phyloP scores from a whole-genome alignment of 2,329 filamentous ascomycete genomes.

The Nigrograna mackinnonii region DNA sequence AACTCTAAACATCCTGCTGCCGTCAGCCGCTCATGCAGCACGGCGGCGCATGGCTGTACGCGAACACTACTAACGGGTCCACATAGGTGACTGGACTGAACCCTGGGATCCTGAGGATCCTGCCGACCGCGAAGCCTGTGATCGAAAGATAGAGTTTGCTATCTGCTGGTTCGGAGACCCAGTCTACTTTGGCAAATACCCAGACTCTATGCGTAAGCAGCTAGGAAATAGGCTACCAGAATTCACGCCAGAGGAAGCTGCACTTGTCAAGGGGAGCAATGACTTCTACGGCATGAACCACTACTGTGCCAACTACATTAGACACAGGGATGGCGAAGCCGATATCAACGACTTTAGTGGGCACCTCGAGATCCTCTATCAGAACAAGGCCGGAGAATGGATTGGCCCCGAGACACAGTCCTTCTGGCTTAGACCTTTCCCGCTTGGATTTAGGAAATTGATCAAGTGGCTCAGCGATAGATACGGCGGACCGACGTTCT shows the following conservation, averaged over 20 bases:
- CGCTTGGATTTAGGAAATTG: conserved; percentile 76
- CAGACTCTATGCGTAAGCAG: conserved; percentile 80
- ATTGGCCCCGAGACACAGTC: conserved; percentile 85
- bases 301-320: conserved; percentile 88
- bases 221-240: conserved; percentile 76
- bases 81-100: conserved; percentile 74
- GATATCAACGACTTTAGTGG: conserved; percentile 71
- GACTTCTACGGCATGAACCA: conserved; percentile 97
- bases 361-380: conserved; percentile 73
- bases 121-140: conserved; percentile 72
- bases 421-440: conserved; percentile 77
- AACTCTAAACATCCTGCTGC: conserved; percentile 17
- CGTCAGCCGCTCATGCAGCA: conserved; percentile 17
- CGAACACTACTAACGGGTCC: conserved; percentile 6
- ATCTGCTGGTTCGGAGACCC: conserved; percentile 90
- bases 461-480: conserved; percentile 63
- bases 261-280: conserved; percentile 81
- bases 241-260: conserved; percentile 73
- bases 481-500: conserved; percentile 77
- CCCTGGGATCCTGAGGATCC: conserved; percentile 82
- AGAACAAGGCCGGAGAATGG: conserved; percentile 71
- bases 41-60: not conserved
- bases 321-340: conserved; percentile 66
- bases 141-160: conserved; percentile 83
- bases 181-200: conserved; percentile 83